A percentile compares a stretch with the other conserved stretches of the same genome.
These are phyloP conservation scores for Fraxinus pennsylvanica DNA, from an alignment of 257 asterid species.

Conservation along the genomic window DNA sequence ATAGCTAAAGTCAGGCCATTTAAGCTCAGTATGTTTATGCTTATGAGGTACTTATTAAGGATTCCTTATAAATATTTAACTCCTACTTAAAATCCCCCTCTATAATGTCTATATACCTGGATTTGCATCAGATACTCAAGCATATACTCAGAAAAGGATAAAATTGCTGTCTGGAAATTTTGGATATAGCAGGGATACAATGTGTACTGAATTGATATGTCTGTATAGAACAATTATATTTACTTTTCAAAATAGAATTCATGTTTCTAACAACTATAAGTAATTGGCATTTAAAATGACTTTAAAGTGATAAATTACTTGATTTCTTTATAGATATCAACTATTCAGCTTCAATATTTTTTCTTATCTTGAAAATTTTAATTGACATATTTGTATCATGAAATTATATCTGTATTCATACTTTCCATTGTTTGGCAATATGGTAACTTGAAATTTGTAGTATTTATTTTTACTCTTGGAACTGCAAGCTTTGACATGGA, in stretches of 20 bases:
- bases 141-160: background rate
- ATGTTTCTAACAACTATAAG: too few species aligned
- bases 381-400: conserved; percentile 3
- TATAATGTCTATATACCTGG: background rate
- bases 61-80: background rate
- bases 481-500: conserved; percentile 18
- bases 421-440: conserved; percentile 13
- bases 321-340: background rate
- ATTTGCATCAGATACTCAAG: background rate
- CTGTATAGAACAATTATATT: background rate
- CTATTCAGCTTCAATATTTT: background rate
- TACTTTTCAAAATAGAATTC: background rate
- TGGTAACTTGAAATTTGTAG: background rate
- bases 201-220: background rate
- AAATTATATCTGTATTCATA: conserved; percentile 13
- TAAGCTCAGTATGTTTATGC: background rate
- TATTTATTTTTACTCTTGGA: background rate
- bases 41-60: background rate
- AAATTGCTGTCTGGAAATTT: background rate
- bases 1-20: background rate
- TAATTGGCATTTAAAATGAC: background rate
- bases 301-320: background rate
- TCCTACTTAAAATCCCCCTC: background rate
- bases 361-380: background rate
- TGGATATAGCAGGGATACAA: background rate